Conservation (phyloP, 2,329 filamentous ascomycete genomes). For the Xylariaceae sp. region DNA sequence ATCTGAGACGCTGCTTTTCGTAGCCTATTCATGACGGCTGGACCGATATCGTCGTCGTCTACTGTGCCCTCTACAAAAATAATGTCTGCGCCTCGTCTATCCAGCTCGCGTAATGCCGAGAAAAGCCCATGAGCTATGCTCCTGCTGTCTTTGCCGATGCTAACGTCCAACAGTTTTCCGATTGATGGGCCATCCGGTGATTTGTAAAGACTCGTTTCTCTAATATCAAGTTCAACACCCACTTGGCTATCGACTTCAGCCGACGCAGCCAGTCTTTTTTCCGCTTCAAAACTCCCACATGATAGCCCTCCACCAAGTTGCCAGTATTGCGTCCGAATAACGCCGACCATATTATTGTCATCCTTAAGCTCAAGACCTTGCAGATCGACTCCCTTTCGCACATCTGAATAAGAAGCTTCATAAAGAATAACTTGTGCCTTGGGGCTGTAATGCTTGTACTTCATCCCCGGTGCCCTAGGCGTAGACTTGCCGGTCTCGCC, state of each 20-base stretch:
- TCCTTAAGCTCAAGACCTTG: slow-evolving; percentile 31
- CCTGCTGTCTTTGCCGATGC: slow-evolving; percentile 63
- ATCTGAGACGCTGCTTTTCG: slow-evolving; percentile 67
- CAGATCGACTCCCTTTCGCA: slow-evolving; percentile 33
- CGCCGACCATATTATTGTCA: slow-evolving; percentile 36
- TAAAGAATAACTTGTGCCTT: slow-evolving; percentile 81
- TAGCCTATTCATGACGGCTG: slow-evolving; percentile 79
- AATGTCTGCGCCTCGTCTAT: slow-evolving; percentile 68
- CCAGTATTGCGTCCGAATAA: slow-evolving; percentile 55
- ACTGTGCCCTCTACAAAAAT: slow-evolving; percentile 89
- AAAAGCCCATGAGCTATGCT: slow-evolving; percentile 84
- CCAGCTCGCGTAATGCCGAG: slow-evolving; percentile 77
- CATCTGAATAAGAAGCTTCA: slow-evolving; percentile 47
- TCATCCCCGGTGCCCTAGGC: slow-evolving; percentile 93
- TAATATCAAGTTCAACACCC: slow-evolving; percentile 34
- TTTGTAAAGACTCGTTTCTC: slow-evolving; percentile 37
- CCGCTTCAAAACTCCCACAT: slow-evolving; percentile 30
- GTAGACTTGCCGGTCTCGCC: slow-evolving; percentile 58
- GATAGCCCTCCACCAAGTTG: slow-evolving; percentile 38
- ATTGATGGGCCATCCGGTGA: slow-evolving; percentile 28
- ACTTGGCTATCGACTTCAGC: slow-evolving; percentile 19
- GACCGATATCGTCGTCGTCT: slow-evolving; percentile 73
- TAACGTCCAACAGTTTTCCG: slow-evolving; percentile 58
- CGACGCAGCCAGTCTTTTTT: slow-evolving; percentile 26
- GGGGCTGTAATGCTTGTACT: slow-evolving; percentile 96